phyloP scores from a whole-genome alignment of 2,329 filamentous ascomycete genomes.

The Fusarium sp. region DNA sequence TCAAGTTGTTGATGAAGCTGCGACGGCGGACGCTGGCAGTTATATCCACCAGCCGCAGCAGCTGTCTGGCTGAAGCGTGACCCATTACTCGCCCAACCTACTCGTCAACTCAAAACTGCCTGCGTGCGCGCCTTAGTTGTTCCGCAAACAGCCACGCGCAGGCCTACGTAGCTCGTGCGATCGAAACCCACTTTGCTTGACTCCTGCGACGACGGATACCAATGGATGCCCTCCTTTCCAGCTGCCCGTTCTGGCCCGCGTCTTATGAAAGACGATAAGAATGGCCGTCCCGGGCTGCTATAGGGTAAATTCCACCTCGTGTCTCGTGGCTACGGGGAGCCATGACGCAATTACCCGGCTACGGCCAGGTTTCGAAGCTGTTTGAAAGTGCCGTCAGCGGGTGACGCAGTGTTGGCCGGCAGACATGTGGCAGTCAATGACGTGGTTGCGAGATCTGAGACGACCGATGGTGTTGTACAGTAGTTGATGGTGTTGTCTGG shows the following conservation, averaged over 20 bases:
- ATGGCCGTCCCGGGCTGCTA: constrained; percentile 26
- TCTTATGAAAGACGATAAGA: constrained; percentile 18
- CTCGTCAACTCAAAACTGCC: constrained; percentile 17
- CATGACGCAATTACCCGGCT: constrained; percentile 41
- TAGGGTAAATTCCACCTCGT: constrained; percentile 34
- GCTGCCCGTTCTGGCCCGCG: constrained; percentile 23
- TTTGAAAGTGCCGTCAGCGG: constrained; percentile 6
- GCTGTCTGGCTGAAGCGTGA: constrained; percentile 43
- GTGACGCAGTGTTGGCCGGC: constrained; percentile 25
- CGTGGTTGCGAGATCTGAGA: constrained; percentile 9
- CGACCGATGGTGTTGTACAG: background rate
- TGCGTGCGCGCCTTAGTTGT: constrained; percentile 1
- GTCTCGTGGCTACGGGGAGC: constrained; percentile 4
- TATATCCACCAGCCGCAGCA: constrained; percentile 39
- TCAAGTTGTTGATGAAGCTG: constrained; percentile 19
- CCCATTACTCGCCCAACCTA: constrained; percentile 18
- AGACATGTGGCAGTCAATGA: constrained; percentile 16
- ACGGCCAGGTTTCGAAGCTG: constrained; percentile 15
- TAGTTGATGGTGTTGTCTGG: no score
- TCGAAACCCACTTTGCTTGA: constrained; percentile 29
- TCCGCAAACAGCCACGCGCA: constrained; percentile 16
- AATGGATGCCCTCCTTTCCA: constrained; percentile 36
- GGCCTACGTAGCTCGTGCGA: constrained; percentile 33
- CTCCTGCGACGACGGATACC: constrained; percentile 18
- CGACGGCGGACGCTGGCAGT: constrained; percentile 40